Percentiles rank a stretch among this genome's conserved stretches.
Conservation (phyloP, 208 protist genomes). For the Sergeia podlipaevii region DNA sequence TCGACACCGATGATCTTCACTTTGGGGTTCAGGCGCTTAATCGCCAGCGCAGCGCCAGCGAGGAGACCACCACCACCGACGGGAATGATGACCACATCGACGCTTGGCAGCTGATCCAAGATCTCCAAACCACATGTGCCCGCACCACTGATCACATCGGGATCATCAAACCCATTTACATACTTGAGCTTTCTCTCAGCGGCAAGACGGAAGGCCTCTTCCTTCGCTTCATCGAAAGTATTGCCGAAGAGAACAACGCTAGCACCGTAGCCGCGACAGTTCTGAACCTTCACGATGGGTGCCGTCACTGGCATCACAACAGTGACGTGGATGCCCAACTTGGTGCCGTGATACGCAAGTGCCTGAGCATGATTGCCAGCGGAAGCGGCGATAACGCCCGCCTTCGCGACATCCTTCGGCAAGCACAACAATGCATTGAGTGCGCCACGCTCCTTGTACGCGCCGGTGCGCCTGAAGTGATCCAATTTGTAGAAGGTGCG, state of each 20-base stretch:
- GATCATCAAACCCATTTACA: conserved; percentile 91
- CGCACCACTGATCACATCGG: conserved; percentile 76
- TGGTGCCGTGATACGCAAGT: conserved; percentile 80
- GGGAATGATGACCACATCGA: conserved; percentile 86
- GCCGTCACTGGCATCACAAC: conserved; percentile 89
- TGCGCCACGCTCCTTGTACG: conserved; percentile 91
- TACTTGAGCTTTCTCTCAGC: conserved; percentile 44
- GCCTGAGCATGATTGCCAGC: conserved; percentile 91
- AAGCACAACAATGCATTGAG: conserved; percentile 83
- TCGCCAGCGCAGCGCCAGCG: conserved; percentile 74
- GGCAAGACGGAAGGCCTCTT: conserved; percentile 34
- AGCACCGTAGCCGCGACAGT: conserved; percentile 66
- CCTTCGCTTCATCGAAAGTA: conserved; percentile 78
- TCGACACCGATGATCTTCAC: conserved; percentile 86
- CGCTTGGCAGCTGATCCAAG: conserved; percentile 75
- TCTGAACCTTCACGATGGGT: conserved; percentile 82
- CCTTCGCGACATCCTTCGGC: conserved; percentile 36
- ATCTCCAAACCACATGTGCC: conserved; percentile 90
- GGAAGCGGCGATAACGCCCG: conserved; percentile 83
- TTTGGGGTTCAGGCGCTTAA: conserved; percentile 76
- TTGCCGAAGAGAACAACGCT: conserved; percentile 65
- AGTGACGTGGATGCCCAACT: conserved; percentile 79
- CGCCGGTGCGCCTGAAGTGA: conserved; percentile 62
- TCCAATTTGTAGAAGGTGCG: conserved; percentile 68
- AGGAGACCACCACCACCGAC: conserved; percentile 89